Conservation (phyloP, 768 basidiomycete species). For the Kwoniella europaea region DNA sequence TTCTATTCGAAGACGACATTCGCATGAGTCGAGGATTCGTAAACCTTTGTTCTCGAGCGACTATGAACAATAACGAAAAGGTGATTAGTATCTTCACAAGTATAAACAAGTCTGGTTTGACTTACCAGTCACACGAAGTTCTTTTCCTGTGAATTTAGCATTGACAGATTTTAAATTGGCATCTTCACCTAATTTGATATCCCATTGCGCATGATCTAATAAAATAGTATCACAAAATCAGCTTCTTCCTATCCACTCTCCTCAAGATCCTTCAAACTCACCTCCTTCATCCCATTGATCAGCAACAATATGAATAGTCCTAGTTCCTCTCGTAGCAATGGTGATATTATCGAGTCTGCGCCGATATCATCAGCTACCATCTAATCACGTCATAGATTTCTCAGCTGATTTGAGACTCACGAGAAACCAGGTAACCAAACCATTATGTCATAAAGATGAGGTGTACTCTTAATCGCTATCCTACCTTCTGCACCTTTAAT, state of each 20-base stretch:
- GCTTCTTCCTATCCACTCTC: too few relatives aligned
- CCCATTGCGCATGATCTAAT: slow-evolving; percentile 51
- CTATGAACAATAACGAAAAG: background rate
- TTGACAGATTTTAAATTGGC: slow-evolving; percentile 39
- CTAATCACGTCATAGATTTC: background rate
- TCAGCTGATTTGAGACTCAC: slow-evolving; percentile 29
- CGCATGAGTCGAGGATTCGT: background rate
- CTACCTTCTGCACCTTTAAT: slow-evolving; percentile 50
- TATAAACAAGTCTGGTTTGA: background rate
- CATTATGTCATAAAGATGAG: slow-evolving; percentile 38
- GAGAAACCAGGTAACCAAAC: slow-evolving; percentile 50
- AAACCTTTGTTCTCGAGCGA: slow-evolving; percentile 24
- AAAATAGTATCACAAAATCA: slow-evolving; percentile 11
- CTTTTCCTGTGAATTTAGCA: slow-evolving; percentile 42
- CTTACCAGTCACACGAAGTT: slow-evolving; percentile 43
- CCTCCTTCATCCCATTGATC: slow-evolving; percentile 52
- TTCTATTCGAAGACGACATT: slow-evolving; percentile 6
- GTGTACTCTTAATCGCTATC: slow-evolving; percentile 43
- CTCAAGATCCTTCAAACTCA: slow-evolving; percentile 14
- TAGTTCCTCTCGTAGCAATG: slow-evolving; percentile 32
- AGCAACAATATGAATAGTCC: slow-evolving; percentile 47
- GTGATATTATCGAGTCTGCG: slow-evolving; percentile 46
- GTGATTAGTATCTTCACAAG: too few relatives aligned
- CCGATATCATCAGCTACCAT: background rate
- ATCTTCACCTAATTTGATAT: slow-evolving; percentile 50